Base-by-base conservation (phyloP, 345 rosid genomes). In the Cochlearia excelsa region DNA sequence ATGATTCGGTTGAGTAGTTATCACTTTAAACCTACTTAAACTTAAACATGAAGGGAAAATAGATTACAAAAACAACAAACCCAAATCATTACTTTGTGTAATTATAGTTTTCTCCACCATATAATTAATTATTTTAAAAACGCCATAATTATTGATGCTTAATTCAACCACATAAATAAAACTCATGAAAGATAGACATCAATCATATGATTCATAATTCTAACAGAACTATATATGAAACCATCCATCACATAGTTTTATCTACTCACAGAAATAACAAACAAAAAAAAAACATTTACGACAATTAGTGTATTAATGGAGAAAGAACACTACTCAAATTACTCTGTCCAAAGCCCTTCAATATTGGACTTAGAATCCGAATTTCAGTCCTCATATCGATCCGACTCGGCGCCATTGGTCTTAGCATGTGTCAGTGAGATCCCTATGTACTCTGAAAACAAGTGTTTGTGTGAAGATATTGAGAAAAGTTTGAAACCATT, bases 291-390 rank as follows among this genome's bases (percentile, higher is more conserved):
- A 71, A 75, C 37, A 72, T 1, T 4, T 39, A 6, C 3, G 55
- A 7, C 5, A 46, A 27, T 2, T 23, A 45, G 29, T 31, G 52
- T 39, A 39, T 1, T 5, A 43, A 73, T 57, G 64, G 84, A 81
- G 59, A 57, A 81, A 16, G 81, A 78, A 55, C 81, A 78, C 56
- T 68, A 75, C 10, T 23, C 74, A 7, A 47, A 80, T 2, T 88
- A 88, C 80, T 84, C 76, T 65, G 90, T 84, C 6, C 92, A 86
- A 58, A 90, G 90, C 72, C 97, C 97, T 26, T 81, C 95, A 2
- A 33, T 33, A 28, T 81, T 83, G 5, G 74, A 54, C 39, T 33
- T 51, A 1, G 81, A 71, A 11, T 72, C 80, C 51, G 61, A 74
- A 9, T 70, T 50, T 46, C 78, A 75, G 29, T 79, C 87, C 30